Percentiles rank a stretch among this genome's conserved stretches.
phyloP scores from a whole-genome alignment of 2,329 filamentous ascomycete species.

The Pyrenochaeta sp. region DNA sequence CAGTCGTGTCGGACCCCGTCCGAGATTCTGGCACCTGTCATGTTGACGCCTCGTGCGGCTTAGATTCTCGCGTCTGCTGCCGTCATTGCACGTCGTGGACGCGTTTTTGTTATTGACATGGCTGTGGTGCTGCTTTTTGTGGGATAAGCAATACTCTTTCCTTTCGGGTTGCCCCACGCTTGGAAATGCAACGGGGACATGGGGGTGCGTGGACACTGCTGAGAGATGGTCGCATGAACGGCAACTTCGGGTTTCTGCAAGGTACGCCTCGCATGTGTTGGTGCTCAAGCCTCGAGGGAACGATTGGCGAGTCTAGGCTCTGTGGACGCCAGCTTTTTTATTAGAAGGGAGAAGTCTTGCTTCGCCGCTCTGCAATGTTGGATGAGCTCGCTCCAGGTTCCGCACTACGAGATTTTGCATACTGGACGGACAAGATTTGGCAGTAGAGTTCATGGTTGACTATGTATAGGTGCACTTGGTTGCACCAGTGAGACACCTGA shows the following conservation, averaged over 20 bases:
- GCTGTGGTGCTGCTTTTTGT: slow-evolving; percentile 16
- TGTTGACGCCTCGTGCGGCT: neutral
- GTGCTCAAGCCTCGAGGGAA: slow-evolving; percentile 16
- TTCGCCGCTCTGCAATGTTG: slow-evolving; percentile 1
- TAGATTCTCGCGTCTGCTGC: neutral
- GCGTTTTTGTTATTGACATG: slow-evolving; percentile 2
- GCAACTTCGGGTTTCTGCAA: slow-evolving; percentile 19
- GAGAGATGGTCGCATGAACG: slow-evolving; percentile 13
- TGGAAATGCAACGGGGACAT: slow-evolving; percentile 10
- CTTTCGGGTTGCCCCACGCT: slow-evolving; percentile 7
- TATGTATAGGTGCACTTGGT: neutral
- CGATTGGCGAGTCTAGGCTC: slow-evolving; percentile 15
- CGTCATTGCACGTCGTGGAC: neutral
- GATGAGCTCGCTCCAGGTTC: neutral
- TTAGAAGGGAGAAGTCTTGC: neutral
- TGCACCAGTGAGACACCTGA: slow-evolving; percentile 3
- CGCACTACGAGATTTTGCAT: neutral
- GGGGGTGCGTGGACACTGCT: slow-evolving; percentile 9
- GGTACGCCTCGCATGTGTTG: slow-evolving; percentile 14
- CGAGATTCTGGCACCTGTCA: slow-evolving; percentile 2
- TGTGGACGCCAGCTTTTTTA: slow-evolving; percentile 12
- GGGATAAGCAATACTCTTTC: slow-evolving; percentile 11
- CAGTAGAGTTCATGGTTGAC: neutral
- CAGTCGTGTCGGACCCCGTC: slow-evolving; percentile 10
- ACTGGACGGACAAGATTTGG: neutral